Evolutionary conservation across 1,284 basidiomycete genomes (phyloP), one percentile per base, ranked within the genome.

Genomic region (Cystobasidiaceae sp.): DNA sequence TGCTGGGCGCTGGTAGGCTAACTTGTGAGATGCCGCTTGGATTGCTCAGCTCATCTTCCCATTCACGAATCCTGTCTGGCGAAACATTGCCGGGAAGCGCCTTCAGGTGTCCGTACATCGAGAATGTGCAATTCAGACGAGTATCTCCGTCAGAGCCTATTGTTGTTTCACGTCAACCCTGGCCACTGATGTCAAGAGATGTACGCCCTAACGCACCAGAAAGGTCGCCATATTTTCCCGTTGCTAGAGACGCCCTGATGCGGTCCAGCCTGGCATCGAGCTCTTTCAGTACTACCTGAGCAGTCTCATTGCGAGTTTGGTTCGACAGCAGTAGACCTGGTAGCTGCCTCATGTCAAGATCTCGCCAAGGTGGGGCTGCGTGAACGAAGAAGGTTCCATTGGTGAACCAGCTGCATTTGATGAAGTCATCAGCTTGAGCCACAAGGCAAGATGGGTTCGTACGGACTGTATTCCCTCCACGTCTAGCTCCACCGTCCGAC

Each of bases 31-130:
- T 70, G 1, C 76, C 76, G 0, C 73, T 74, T 0, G 76, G 72
- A 6, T 68, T 59, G 23, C 63, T 62, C 17, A 72, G 61, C 19
- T 75, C 71, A 7, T 57, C 19, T 61, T 77, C 75, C 50, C 71
- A 73, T n/a, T 73, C 71, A n/a, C 64, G 32, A 46, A 76, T 68
- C 7, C 67, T 58, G 0, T 60, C 32, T 4, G 69, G 67, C 0
- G 71, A 30, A 37, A 60, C 61, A 4, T 33, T 21, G 2, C 56
- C 19, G 0, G 75, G 73, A 0, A 76, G 67, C 2, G 74, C 71
- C 13, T 49, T 21, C 6, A 77, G 66, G 6, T 73, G 69, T 1
- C 69, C 76, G 48, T 74, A 77, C 50, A 77, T 57, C 45, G 73
- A 66, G 21, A 77, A 74, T 25, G 73, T 70, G 60, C 76, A 77